Percentiles rank a stretch among this genome's conserved stretches.
phyloP scores from a whole-genome alignment of 805 yeast genomes.

The Metschnikowia gelsemii region DNA sequence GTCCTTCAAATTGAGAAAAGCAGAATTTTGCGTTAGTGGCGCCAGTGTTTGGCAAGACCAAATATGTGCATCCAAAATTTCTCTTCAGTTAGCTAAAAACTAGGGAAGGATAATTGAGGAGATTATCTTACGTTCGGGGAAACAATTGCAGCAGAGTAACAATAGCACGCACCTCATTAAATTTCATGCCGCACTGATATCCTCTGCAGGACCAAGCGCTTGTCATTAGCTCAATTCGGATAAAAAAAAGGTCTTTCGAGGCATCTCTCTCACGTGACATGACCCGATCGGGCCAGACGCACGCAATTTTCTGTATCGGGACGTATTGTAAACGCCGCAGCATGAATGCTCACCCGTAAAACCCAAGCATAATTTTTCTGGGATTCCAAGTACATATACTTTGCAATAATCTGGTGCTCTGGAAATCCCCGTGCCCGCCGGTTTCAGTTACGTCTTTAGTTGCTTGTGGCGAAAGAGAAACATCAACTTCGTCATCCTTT shows the following conservation, averaged over 20 bases:
- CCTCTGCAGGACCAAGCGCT: slow-evolving; percentile 7
- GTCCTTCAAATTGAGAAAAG: too few species aligned
- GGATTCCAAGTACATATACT: too few species aligned
- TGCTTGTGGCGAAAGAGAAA: not conserved
- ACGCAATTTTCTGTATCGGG: slow-evolving; percentile 6
- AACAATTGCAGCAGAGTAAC: not conserved
- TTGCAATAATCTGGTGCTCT: not conserved
- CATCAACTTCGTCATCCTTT: not conserved
- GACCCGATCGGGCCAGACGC: not conserved
- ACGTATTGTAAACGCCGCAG: slow-evolving; percentile 7
- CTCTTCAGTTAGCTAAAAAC: too few species aligned
- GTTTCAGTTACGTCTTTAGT: not conserved
- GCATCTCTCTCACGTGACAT: slow-evolving; percentile 6
- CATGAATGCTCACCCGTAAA: not conserved
- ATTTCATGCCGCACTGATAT: not conserved
- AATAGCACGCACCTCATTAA: not conserved
- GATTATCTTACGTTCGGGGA: not conserved
- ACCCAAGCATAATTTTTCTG: slow-evolving; percentile 1
- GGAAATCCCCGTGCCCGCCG: not conserved
- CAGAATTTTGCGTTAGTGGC: too few species aligned
- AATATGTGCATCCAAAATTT: not conserved
- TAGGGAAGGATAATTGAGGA: too few species aligned
- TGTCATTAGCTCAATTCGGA: slow-evolving; percentile 3
- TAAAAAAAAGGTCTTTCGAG: not conserved
- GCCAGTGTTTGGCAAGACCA: too few species aligned